These are phyloP conservation scores for Hemerocallis citrina DNA, from an alignment of 106 monocot species.

Conservation along the genomic window DNA sequence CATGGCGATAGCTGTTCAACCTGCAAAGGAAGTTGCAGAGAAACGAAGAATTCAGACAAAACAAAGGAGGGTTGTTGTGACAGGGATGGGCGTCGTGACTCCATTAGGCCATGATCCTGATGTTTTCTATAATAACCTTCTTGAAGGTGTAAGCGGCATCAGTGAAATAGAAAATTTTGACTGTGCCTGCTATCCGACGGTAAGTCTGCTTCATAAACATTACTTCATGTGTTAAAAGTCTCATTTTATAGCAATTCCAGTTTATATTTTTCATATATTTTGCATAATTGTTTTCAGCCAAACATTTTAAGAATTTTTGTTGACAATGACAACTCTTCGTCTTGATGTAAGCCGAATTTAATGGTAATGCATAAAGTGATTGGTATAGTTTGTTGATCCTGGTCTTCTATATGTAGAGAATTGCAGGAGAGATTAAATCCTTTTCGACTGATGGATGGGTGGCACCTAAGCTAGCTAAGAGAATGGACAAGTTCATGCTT, in stretches of 20 bases:
- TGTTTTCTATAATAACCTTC: constrained; percentile 50
- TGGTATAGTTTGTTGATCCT: too few relatives aligned
- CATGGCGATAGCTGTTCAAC: constrained; percentile 62
- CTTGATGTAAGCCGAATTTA: too few relatives aligned
- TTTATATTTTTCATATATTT: constrained; percentile 3
- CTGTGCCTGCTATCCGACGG: constrained; percentile 72
- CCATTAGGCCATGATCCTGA: constrained; percentile 88
- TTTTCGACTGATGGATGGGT: constrained; percentile 67
- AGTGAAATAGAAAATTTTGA: constrained; percentile 87
- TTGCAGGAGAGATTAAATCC: constrained; percentile 63
- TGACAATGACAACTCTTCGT: too few relatives aligned
- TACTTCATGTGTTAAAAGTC: background rate
- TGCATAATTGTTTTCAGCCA: background rate
- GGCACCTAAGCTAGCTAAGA: constrained; percentile 48
- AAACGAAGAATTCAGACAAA: constrained; percentile 33
- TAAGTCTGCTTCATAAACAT: constrained; percentile 13
- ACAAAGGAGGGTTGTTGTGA: constrained; percentile 78
- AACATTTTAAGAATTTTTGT: too few relatives aligned
- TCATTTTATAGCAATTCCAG: background rate
- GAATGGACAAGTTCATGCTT: constrained; percentile 75
- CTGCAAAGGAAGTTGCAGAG: constrained; percentile 39
- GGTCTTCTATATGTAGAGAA: constrained; percentile 43
- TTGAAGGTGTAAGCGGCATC: constrained; percentile 48
- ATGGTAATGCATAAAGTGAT: too few relatives aligned
- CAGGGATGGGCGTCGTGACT: constrained; percentile 93